phyloP scores from a whole-genome alignment of 345 rosid species.

The Rhodomyrtus tomentosa region DNA sequence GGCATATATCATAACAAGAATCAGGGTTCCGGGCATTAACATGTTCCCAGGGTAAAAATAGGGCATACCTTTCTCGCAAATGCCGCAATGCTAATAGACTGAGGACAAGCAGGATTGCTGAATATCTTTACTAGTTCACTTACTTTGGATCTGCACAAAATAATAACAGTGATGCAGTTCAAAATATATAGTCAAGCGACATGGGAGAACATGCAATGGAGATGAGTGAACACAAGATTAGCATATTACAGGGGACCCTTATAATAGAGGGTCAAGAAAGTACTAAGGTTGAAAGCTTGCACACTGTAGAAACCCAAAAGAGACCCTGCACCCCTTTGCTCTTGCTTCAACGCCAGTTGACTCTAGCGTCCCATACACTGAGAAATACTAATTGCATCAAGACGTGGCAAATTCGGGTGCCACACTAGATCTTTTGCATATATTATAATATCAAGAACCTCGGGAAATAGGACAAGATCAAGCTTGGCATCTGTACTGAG shows the following conservation, averaged over 20 bases:
- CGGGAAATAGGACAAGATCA: background rate
- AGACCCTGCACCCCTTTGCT: background rate
- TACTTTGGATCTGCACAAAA: constrained; percentile 55
- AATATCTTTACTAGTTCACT: constrained; percentile 59
- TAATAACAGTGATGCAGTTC: background rate
- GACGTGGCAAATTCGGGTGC: background rate
- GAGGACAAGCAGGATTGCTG: constrained; percentile 61
- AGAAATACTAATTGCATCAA: background rate
- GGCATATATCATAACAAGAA: background rate
- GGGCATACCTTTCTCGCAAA: constrained; percentile 68
- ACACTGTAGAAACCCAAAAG: background rate
- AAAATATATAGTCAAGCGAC: background rate
- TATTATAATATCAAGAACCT: background rate
- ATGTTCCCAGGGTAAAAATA: background rate
- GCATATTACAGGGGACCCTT: background rate
- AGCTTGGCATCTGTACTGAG: background rate
- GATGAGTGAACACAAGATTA: background rate
- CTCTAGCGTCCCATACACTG: background rate
- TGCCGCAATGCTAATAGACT: constrained; percentile 53
- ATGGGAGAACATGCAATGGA: background rate
- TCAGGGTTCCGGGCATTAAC: background rate
- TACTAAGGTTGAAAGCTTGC: background rate
- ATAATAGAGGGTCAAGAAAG: background rate
- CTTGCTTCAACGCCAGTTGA: background rate
- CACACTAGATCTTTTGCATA: background rate